phyloP scores from a whole-genome alignment of 805 yeast genomes.

The Schizosaccharomyces osmophilus region DNA sequence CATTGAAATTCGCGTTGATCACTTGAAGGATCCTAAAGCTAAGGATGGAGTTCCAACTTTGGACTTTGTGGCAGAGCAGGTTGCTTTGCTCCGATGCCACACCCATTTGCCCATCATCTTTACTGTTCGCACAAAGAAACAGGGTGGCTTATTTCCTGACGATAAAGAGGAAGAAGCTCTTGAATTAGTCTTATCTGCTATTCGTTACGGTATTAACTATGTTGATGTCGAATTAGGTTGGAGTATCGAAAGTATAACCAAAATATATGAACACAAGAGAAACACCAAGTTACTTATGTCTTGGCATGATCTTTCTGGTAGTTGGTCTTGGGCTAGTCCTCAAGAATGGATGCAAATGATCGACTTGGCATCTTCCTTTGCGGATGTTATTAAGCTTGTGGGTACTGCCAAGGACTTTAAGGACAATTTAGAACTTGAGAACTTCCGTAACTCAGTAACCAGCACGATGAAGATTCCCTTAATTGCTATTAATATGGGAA shows the following conservation, averaged over 20 bases:
- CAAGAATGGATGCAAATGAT: slow-evolving; percentile 50
- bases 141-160: slow-evolving; percentile 67
- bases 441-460: slow-evolving; percentile 34
- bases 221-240: slow-evolving; percentile 57
- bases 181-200: slow-evolving; percentile 32
- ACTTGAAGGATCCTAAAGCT: slow-evolving; percentile 20
- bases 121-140: slow-evolving; percentile 52
- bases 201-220: slow-evolving; percentile 55
- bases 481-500: slow-evolving; percentile 66
- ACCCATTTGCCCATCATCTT: slow-evolving; percentile 52
- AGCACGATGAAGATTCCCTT: slow-evolving; percentile 25
- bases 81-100: slow-evolving; percentile 40
- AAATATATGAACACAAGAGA: slow-evolving; percentile 27
- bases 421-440: slow-evolving; percentile 51
- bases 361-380: slow-evolving; percentile 35
- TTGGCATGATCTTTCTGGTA: slow-evolving; percentile 48
- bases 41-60: slow-evolving; percentile 15
- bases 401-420: slow-evolving; percentile 40
- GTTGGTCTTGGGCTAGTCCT: slow-evolving; percentile 35
- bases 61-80: slow-evolving; percentile 44
- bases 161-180: slow-evolving; percentile 24
- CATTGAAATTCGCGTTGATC: slow-evolving; percentile 62
- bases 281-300: slow-evolving; percentile 59
- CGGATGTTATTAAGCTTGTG: slow-evolving; percentile 62
- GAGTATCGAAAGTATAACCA: slow-evolving; percentile 30